Evolutionary conservation across 192 early-diverging fungal species (phyloP).

Genomic region (Coemansia sp.): DNA sequence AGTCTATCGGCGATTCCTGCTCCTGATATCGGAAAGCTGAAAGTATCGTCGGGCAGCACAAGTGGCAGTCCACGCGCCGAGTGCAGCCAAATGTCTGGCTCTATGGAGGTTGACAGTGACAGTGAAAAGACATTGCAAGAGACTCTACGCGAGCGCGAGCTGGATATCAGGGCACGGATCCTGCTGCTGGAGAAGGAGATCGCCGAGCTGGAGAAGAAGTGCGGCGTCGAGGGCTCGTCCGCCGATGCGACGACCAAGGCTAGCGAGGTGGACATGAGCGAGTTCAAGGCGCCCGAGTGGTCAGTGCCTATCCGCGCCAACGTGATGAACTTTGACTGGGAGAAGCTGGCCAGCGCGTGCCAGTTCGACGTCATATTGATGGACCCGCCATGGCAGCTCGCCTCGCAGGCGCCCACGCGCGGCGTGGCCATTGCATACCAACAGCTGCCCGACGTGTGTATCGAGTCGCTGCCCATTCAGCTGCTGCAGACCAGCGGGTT

Average conservation of each 20-base stretch:
- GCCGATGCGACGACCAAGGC: slow-evolving; percentile 10
- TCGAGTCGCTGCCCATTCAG: slow-evolving; percentile 87
- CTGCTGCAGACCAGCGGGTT: slow-evolving; percentile 88
- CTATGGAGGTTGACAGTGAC: slow-evolving; percentile 15
- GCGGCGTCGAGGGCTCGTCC: slow-evolving; percentile 33
- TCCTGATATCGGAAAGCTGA: slow-evolving; percentile 44
- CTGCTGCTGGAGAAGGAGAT: slow-evolving; percentile 61
- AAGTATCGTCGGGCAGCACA: slow-evolving; percentile 21
- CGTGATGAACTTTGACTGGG: slow-evolving; percentile 96
- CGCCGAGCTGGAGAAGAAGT: slow-evolving; percentile 58
- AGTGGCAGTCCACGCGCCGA: slow-evolving; percentile 14
- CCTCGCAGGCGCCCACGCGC: slow-evolving; percentile 89
- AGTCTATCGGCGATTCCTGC: slow-evolving; percentile 30
- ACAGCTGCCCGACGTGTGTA: slow-evolving; percentile 92
- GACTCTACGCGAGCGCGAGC: slow-evolving; percentile 59
- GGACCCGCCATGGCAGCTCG: slow-evolving; percentile 98
- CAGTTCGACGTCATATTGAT: slow-evolving; percentile 95
- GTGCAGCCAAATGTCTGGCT: not conserved
- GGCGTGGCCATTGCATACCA: slow-evolving; percentile 95
- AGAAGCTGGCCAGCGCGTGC: slow-evolving; percentile 72
- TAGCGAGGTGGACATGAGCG: slow-evolving; percentile 62
- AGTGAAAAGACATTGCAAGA: slow-evolving; percentile 26
- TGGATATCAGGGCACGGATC: slow-evolving; percentile 60
- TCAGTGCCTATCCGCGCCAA: slow-evolving; percentile 95
- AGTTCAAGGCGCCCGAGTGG: slow-evolving; percentile 91